A percentile compares a stretch with the other conserved stretches of the same genome.
phyloP scores from a whole-genome alignment of 1,139 yeast species.

The Meyerozyma guilliermondii region DNA sequence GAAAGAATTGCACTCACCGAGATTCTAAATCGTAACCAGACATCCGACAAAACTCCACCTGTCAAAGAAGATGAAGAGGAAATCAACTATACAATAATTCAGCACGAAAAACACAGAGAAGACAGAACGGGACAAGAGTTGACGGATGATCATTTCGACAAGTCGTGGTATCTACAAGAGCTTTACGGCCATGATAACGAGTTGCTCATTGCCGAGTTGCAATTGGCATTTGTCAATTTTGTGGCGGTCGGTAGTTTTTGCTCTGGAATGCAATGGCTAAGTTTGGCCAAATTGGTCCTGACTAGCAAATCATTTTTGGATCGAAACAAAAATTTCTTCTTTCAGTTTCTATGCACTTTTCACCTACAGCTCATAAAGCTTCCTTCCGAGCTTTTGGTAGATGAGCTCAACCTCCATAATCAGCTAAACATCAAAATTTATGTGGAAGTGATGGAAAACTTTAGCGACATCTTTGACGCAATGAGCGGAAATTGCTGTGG shows the following conservation, averaged over 20 bases:
- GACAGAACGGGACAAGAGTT: slow-evolving; percentile 5
- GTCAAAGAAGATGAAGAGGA: slow-evolving; percentile 11
- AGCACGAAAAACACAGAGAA: slow-evolving; percentile 13
- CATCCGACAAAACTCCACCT: slow-evolving; percentile 1
- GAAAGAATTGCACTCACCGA: slow-evolving; percentile 21
- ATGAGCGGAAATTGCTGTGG: slow-evolving; percentile 14
- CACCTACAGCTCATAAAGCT: slow-evolving; percentile 15
- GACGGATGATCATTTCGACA: slow-evolving; percentile 21
- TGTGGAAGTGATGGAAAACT: slow-evolving; percentile 16
- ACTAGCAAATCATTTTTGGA: slow-evolving; percentile 14
- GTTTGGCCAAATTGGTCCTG: slow-evolving; percentile 19
- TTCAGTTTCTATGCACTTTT: slow-evolving; percentile 13
- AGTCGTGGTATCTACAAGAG: slow-evolving; percentile 23
- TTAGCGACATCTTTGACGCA: slow-evolving; percentile 10
- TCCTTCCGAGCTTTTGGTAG: slow-evolving; percentile 22
- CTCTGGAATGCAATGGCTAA: slow-evolving; percentile 28
- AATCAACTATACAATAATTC: slow-evolving; percentile 20
- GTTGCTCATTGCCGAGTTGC: slow-evolving; percentile 21
- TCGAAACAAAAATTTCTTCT: slow-evolving; percentile 10
- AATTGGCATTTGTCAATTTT: slow-evolving; percentile 21
- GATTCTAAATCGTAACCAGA: slow-evolving; percentile 10
- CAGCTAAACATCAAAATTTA: slow-evolving; percentile 10
- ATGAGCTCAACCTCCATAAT: slow-evolving; percentile 11
- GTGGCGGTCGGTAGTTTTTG: slow-evolving; percentile 25
- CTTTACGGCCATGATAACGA: slow-evolving; percentile 18